Conservation (phyloP, 176 grass and related monocot species). For the Eleusine indica region DNA sequence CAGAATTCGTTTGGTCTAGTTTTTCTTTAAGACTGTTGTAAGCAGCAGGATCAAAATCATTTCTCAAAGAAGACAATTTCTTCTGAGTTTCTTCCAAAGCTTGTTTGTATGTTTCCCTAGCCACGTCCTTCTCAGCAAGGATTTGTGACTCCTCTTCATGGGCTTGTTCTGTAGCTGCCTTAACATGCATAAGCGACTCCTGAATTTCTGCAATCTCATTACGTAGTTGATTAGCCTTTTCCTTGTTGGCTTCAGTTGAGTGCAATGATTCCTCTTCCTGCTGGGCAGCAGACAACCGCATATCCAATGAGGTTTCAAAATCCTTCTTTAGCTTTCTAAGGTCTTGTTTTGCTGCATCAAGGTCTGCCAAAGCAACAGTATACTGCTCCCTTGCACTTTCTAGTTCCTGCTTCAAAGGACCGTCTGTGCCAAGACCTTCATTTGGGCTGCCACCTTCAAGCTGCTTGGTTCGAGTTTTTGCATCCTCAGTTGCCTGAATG, state of each 20-base stretch:
- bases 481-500: conserved; percentile 72
- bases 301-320: conserved; percentile 84
- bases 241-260: conserved; percentile 62
- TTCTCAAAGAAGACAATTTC: conserved; percentile 67
- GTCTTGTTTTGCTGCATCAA: conserved; percentile 88
- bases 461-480: conserved; percentile 71
- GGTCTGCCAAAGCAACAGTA: conserved; percentile 72
- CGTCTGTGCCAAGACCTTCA: conserved; percentile 62
- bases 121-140: conserved; percentile 68
- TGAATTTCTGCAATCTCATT: conserved; percentile 72
- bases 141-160: conserved; percentile 80
- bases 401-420: conserved; percentile 75
- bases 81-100: conserved; percentile 78
- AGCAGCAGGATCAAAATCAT: conserved; percentile 76
- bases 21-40: conserved; percentile 67
- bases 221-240: conserved; percentile 70
- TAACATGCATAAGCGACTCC: conserved; percentile 76
- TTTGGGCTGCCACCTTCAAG: conserved; percentile 59
- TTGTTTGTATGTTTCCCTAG: conserved; percentile 69
- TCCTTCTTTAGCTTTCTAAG: conserved; percentile 93
- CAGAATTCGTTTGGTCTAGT: conserved; percentile 63
- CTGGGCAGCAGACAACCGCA: conserved; percentile 71
- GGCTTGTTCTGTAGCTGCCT: conserved; percentile 79
- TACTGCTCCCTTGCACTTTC: conserved; percentile 79
- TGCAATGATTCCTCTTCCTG: conserved; percentile 80